phyloP scores from a whole-genome alignment of 345 rosid species.

The Hypericum perforatum region DNA sequence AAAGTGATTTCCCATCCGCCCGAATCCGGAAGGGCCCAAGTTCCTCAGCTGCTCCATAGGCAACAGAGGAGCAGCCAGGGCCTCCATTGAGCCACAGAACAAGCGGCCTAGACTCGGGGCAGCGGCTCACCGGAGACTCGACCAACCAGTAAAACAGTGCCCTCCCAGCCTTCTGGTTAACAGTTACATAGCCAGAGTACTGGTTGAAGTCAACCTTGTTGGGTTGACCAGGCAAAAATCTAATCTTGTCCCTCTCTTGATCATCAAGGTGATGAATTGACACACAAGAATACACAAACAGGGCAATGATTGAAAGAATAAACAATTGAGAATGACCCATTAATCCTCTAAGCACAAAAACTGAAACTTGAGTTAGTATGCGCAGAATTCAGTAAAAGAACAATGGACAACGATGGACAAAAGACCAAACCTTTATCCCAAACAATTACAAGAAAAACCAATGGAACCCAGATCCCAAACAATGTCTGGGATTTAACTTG shows the following conservation, averaged over 20 bases:
- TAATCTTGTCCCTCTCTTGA: too few species aligned
- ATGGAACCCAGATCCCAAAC: too few species aligned
- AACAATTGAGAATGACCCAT: background rate
- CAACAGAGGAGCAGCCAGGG: conserved; percentile 4
- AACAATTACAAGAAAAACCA: too few species aligned
- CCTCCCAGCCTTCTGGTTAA: conserved; percentile 5
- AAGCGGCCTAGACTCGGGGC: conserved; percentile 1
- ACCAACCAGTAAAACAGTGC: background rate
- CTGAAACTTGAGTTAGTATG: too few species aligned
- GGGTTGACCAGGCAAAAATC: too few species aligned
- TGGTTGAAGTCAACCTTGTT: too few species aligned
- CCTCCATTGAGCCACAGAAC: conserved; percentile 6
- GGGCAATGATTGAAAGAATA: background rate
- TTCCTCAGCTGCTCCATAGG: conserved; percentile 4
- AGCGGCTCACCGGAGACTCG: background rate
- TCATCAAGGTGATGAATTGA: too few species aligned
- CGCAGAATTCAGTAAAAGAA: too few species aligned
- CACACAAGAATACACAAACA: too few species aligned
- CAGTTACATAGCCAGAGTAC: conserved; percentile 2
- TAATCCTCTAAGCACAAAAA: background rate
- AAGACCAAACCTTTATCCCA: too few species aligned
- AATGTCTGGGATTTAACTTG: too few species aligned
- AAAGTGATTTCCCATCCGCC: background rate
- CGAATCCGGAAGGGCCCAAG: background rate
- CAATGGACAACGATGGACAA: too few species aligned